A percentile compares a stretch with the other conserved stretches of the same genome.
Conservation (phyloP, 2,329 filamentous ascomycete genomes). For the Exophiala viscosa region DNA sequence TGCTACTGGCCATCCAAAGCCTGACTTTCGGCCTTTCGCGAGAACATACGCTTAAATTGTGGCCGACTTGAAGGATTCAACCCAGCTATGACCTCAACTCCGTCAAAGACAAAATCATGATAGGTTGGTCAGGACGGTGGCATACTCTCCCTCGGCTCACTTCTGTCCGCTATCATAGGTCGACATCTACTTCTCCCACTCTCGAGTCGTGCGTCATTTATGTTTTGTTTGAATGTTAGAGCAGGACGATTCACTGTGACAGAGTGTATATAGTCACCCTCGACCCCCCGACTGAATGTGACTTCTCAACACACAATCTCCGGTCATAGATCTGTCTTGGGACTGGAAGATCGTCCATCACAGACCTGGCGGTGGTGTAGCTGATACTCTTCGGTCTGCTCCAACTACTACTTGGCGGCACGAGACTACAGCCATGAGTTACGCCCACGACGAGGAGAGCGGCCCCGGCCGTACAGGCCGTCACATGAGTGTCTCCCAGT, state of each 20-base stretch:
- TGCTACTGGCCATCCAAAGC: slow-evolving; percentile 6
- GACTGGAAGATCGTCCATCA: background rate
- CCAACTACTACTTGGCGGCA: background rate
- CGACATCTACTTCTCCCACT: background rate
- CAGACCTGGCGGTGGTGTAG: background rate
- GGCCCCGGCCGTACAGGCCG: slow-evolving; percentile 21
- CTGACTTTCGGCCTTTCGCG: background rate
- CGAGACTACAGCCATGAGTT: slow-evolving; percentile 16
- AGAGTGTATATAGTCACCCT: slow-evolving; percentile 6
- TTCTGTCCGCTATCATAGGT: background rate
- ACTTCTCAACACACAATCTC: background rate
- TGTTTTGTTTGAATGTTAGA: slow-evolving; percentile 1
- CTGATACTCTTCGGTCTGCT: background rate
- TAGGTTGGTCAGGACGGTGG: too few species aligned
- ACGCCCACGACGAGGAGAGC: slow-evolving; percentile 23
- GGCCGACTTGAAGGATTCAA: too few species aligned
- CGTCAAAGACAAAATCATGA: too few species aligned
- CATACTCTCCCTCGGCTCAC: too few species aligned
- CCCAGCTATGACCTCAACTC: too few species aligned
- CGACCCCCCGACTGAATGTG: background rate
- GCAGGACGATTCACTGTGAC: background rate
- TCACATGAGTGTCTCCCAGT: slow-evolving; percentile 27
- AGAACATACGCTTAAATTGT: too few species aligned
- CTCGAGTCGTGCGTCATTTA: slow-evolving; percentile 13
- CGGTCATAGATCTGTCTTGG: too few species aligned